A percentile compares a stretch with the other conserved stretches of the same genome.
phyloP scores from a whole-genome alignment of 306 rosid genomes.

The Boehmeria nivea region DNA sequence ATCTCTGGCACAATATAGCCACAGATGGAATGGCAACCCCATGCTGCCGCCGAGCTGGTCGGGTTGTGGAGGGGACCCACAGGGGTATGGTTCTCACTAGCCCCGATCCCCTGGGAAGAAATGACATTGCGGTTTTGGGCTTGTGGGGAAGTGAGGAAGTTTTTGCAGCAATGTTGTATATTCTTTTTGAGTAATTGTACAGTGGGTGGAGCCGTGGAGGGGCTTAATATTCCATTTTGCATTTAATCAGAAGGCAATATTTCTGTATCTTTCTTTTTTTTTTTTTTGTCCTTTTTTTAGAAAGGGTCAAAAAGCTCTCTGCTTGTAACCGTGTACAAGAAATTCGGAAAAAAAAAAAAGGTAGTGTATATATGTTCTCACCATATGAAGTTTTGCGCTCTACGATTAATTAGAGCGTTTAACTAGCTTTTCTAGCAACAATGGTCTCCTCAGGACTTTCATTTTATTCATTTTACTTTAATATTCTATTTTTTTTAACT shows the following conservation, averaged over 20 bases:
- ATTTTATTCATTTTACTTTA: no score
- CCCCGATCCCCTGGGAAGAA: slow-evolving; percentile 22
- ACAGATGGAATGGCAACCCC: no score
- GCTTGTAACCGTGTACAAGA: slow-evolving; percentile 42
- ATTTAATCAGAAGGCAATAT: slow-evolving; percentile 42
- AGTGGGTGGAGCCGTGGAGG: slow-evolving; percentile 67
- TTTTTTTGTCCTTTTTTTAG: slow-evolving; percentile 4
- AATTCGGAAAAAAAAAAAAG: slow-evolving; percentile 42
- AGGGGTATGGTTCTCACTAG: slow-evolving; percentile 29
- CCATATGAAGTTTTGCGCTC: slow-evolving; percentile 24
- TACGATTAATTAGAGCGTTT: slow-evolving; percentile 14
- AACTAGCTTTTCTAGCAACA: no score
- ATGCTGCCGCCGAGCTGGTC: not conserved
- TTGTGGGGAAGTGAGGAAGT: slow-evolving; percentile 32
- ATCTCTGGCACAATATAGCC: no score
- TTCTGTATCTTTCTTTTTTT: slow-evolving; percentile 20
- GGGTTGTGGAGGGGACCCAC: slow-evolving; percentile 22
- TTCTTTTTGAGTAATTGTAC: slow-evolving; percentile 66
- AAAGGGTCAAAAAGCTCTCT: slow-evolving; percentile 25
- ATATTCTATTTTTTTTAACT: no score
- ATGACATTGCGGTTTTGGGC: slow-evolving; percentile 17
- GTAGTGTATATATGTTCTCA: slow-evolving; percentile 36
- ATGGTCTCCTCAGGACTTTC: no score
- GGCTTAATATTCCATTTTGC: slow-evolving; percentile 32
- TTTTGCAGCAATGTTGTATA: slow-evolving; percentile 58